phyloP scores from a whole-genome alignment of 371 early-diverging fungal species.

The Mucor lusitanicus region DNA sequence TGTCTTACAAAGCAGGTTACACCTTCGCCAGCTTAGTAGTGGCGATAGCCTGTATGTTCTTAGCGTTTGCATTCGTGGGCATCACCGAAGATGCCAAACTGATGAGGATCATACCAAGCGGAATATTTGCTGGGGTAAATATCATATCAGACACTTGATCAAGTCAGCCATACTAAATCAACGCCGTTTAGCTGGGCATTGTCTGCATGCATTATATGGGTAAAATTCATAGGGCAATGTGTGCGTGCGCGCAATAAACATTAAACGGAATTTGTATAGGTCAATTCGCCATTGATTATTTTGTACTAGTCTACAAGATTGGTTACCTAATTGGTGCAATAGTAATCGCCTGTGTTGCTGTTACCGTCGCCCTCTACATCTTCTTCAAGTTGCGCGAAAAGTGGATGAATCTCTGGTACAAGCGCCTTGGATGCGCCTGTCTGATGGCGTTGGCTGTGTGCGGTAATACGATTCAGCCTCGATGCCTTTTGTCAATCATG shows the following conservation, averaged over 20 bases:
- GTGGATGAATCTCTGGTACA: conserved; percentile 52
- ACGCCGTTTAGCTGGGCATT: conserved; percentile 32
- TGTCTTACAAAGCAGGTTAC: conserved; percentile 41
- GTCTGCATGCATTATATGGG: conserved; percentile 50
- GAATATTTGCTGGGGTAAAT: conserved; percentile 42
- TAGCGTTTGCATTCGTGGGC: conserved; percentile 46
- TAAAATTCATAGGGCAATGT: conserved; percentile 6
- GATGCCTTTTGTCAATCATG: neutral
- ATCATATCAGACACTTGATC: no score
- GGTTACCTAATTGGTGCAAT: conserved; percentile 34
- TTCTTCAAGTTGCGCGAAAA: conserved; percentile 50
- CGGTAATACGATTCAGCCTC: conserved; percentile 25
- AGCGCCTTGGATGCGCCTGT: conserved; percentile 42
- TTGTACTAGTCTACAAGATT: conserved; percentile 22
- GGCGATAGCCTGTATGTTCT: conserved; percentile 41
- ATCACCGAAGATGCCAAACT: conserved; percentile 41
- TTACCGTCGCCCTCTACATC: conserved; percentile 37
- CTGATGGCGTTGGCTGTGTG: conserved; percentile 47
- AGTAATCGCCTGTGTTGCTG: conserved; percentile 38
- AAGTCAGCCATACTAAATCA: neutral
- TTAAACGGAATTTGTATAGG: conserved; percentile 24
- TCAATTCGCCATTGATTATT: conserved; percentile 47
- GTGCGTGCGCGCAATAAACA: neutral
- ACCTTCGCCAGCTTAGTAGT: conserved; percentile 45
- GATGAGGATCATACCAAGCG: conserved; percentile 40